Percentiles rank a stretch among this genome's conserved stretches.
These are phyloP conservation scores for Yamadazyma paraphyllophila DNA, from an alignment of 805 yeast species.

Conservation along the genomic window DNA sequence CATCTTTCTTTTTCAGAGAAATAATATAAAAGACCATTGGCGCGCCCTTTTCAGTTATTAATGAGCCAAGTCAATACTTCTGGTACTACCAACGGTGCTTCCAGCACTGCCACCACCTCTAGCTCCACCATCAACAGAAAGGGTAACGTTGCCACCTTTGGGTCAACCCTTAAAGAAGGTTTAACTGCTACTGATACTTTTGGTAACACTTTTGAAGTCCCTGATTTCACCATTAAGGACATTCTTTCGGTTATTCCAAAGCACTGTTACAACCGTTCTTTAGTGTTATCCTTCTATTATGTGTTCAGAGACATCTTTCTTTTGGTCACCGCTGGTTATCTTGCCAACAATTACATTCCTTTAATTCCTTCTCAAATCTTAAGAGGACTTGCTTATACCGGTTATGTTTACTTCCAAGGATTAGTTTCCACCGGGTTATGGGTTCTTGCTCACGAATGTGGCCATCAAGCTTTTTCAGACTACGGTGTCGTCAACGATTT, in stretches of 20 bases:
- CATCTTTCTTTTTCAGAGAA: not conserved
- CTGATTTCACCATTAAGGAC: slow-evolving; percentile 75
- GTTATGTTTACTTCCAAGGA: slow-evolving; percentile 11
- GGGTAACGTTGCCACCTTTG: slow-evolving; percentile 45
- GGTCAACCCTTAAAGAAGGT: slow-evolving; percentile 1
- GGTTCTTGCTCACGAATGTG: slow-evolving; percentile 91
- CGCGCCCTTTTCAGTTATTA: not conserved
- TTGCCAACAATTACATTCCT: slow-evolving; percentile 56
- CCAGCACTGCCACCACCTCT: slow-evolving; percentile 12
- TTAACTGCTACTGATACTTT: slow-evolving; percentile 53
- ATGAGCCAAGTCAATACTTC: slow-evolving; percentile 4
- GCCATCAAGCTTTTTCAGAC: slow-evolving; percentile 82
- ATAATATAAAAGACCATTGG: not conserved
- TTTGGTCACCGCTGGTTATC: slow-evolving; percentile 45
- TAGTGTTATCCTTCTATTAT: slow-evolving; percentile 54
- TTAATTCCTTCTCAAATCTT: slow-evolving; percentile 38
- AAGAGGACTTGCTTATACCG: slow-evolving; percentile 43
- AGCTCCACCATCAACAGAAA: slow-evolving; percentile 21
- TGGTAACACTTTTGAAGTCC: slow-evolving; percentile 69
- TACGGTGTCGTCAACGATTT: slow-evolving; percentile 70
- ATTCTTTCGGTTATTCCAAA: slow-evolving; percentile 69
- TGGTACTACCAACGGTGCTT: not conserved
- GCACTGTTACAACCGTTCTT: slow-evolving; percentile 67
- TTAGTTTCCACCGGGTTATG: slow-evolving; percentile 56
- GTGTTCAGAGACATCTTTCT: slow-evolving; percentile 62